Conservation (phyloP, 805 yeast species). For the Lachancea sp. region DNA sequence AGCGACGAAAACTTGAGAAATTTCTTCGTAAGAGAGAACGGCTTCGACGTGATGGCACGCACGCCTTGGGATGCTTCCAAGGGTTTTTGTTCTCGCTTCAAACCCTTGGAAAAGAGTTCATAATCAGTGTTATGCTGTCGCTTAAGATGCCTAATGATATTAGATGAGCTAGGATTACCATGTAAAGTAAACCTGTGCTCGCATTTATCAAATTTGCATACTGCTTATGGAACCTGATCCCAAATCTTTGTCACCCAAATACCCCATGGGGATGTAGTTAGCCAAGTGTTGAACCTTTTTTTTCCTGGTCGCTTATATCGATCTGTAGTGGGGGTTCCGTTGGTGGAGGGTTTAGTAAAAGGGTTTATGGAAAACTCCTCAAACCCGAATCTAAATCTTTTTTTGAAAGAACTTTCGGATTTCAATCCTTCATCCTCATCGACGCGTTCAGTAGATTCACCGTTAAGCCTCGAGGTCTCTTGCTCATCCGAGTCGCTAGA, state of each 20-base stretch:
- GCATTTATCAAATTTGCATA: constrained; percentile 11
- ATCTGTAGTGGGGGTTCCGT: constrained; percentile 3
- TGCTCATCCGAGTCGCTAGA: neutral
- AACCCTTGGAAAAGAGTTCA: constrained; percentile 8
- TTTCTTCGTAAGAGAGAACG: neutral
- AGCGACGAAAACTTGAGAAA: constrained; percentile 3
- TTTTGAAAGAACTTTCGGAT: neutral
- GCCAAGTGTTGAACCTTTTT: constrained; percentile 12
- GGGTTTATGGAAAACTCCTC: constrained; percentile 1
- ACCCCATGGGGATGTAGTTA: constrained; percentile 11
- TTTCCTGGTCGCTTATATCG: neutral
- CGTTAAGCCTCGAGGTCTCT: neutral
- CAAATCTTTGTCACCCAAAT: constrained; percentile 14
- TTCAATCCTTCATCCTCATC: neutral
- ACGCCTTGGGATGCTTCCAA: neutral
- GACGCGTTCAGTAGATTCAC: neutral
- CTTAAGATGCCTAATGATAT: constrained; percentile 10
- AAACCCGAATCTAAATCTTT: neutral
- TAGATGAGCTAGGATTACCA: constrained; percentile 13
- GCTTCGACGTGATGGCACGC: neutral
- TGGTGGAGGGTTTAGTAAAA: constrained; percentile 4
- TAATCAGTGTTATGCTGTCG: constrained; percentile 11
- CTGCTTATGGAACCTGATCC: constrained; percentile 8
- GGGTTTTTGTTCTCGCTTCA: neutral
- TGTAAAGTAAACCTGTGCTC: constrained; percentile 8